Conservation (phyloP, 1,139 yeast genomes). For the Kluyveromyces sp. region DNA sequence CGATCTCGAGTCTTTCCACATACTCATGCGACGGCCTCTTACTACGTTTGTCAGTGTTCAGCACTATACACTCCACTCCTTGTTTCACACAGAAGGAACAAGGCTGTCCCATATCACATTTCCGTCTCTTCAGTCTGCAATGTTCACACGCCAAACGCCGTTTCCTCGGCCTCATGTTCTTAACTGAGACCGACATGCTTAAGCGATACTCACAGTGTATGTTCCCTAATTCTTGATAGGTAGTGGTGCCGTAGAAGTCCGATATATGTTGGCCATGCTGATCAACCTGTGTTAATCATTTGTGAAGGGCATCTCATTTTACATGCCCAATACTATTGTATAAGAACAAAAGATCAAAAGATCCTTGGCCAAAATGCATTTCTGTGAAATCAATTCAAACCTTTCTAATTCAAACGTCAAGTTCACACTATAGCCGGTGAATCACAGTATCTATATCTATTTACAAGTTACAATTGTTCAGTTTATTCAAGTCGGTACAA, state of each 20-base stretch:
- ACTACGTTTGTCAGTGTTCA: constrained; percentile 42
- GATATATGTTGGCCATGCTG: no score
- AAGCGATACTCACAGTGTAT: background rate
- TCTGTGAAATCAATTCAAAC: no score
- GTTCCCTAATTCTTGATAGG: background rate
- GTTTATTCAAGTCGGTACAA: no score
- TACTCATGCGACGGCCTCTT: constrained; percentile 43
- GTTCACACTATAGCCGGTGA: no score
- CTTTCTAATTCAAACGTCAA: no score
- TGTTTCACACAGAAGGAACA: constrained; percentile 42
- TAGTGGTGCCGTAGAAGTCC: no score
- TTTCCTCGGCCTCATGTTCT: constrained; percentile 7
- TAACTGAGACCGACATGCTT: background rate
- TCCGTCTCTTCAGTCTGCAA: constrained; percentile 47
- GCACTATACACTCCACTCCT: constrained; percentile 41
- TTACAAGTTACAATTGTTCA: background rate
- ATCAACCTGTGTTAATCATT: no score
- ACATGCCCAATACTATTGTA: background rate
- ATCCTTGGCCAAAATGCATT: no score
- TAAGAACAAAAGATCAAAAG: background rate
- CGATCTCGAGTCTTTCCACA: constrained; percentile 33
- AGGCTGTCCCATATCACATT: constrained; percentile 43
- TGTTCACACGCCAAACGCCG: constrained; percentile 37
- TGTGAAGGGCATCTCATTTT: background rate
- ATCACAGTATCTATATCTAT: background rate